Conservation (phyloP, 2,329 filamentous ascomycete genomes). For the Aspergillus calidoustus region DNA sequence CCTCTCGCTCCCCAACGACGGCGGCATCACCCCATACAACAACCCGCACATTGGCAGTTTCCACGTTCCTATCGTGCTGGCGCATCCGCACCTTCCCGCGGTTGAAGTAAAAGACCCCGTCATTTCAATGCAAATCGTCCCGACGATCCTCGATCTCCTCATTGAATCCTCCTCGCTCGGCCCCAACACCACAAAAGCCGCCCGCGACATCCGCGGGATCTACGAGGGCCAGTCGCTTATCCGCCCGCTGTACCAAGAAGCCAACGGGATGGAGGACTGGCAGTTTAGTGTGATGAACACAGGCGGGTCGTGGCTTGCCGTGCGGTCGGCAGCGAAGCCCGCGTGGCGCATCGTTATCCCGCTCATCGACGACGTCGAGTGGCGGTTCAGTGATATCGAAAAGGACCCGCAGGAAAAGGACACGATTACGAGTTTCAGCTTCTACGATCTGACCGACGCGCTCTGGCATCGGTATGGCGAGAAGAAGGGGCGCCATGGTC, state of each 20-base stretch:
- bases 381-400: slow-evolving; percentile 37
- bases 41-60: slow-evolving; percentile 40
- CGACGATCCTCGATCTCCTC: slow-evolving; percentile 38
- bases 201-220: slow-evolving; percentile 32
- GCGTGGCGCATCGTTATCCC: slow-evolving; percentile 37
- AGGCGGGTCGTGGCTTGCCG: slow-evolving; percentile 36
- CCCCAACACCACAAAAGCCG: slow-evolving; percentile 24
- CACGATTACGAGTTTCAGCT: slow-evolving; percentile 30
- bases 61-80: slow-evolving; percentile 39
- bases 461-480: slow-evolving; percentile 26
- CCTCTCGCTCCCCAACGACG: slow-evolving; percentile 41
- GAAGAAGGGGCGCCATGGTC: neutral
- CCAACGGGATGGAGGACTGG: slow-evolving; percentile 33
- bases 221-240: slow-evolving; percentile 42
- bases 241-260: slow-evolving; percentile 29
- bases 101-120: slow-evolving; percentile 35
- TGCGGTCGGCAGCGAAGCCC: slow-evolving; percentile 36
- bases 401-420: slow-evolving; percentile 31
- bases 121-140: slow-evolving; percentile 37
- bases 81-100: slow-evolving; percentile 37
- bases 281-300: slow-evolving; percentile 44
- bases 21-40: slow-evolving; percentile 39
- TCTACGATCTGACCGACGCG: slow-evolving; percentile 27
- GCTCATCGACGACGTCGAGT: slow-evolving; percentile 37
- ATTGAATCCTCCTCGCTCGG: slow-evolving; percentile 37